These are phyloP conservation scores for Talaromyces atroroseus DNA, from an alignment of 2,329 filamentous ascomycete species.

Conservation along the genomic window DNA sequence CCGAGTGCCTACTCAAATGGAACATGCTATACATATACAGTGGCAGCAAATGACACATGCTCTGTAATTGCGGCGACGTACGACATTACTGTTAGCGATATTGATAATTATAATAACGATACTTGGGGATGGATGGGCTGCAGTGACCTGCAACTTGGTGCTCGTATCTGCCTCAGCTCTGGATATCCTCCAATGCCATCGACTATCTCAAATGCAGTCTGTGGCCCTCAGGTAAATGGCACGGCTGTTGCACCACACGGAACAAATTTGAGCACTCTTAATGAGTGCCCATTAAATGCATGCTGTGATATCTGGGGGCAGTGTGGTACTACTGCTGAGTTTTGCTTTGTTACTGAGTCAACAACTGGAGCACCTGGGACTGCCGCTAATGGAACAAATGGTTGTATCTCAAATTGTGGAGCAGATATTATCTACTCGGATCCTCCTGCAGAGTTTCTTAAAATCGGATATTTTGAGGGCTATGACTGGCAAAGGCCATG, in stretches of 20 bases:
- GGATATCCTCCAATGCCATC: neutral
- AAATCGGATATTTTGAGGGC: constrained; percentile 30
- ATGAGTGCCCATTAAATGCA: constrained; percentile 38
- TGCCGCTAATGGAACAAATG: constrained; percentile 25
- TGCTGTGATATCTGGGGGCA: constrained; percentile 40
- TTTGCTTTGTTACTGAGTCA: constrained; percentile 29
- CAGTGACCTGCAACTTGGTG: neutral
- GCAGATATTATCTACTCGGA: constrained; percentile 25
- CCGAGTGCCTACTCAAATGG: constrained; percentile 17
- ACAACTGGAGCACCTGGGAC: constrained; percentile 34
- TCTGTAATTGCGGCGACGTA: neutral
- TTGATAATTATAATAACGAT: neutral
- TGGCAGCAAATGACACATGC: constrained; percentile 14
- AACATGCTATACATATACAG: constrained; percentile 28
- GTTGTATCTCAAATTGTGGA: constrained; percentile 41
- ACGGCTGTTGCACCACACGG: neutral
- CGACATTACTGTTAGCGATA: neutral
- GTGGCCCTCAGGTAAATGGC: neutral
- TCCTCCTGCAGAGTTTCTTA: neutral
- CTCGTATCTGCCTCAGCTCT: constrained; percentile 1
- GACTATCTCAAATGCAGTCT: neutral
- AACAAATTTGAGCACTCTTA: constrained; percentile 25
- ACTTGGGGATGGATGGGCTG: constrained; percentile 3
- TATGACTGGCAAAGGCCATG: too few relatives aligned
- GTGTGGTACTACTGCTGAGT: constrained; percentile 39